These are phyloP conservation scores for Aspergillus sp. DNA, from an alignment of 2,329 filamentous ascomycete genomes.

Conservation along the genomic window DNA sequence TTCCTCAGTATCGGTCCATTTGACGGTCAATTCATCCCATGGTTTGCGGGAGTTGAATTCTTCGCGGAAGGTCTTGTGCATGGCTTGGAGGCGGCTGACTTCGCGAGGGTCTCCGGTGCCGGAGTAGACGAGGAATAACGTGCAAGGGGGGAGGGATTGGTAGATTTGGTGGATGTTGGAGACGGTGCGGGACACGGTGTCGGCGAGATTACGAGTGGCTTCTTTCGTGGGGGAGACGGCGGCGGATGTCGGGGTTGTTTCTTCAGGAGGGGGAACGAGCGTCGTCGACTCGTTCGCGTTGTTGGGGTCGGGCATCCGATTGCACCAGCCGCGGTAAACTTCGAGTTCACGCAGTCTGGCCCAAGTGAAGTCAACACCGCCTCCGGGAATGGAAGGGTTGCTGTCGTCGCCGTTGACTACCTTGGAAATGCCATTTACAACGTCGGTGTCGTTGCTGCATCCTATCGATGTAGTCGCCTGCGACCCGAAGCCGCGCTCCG, in stretches of 20 bases:
- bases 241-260: conserved; percentile 21
- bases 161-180: conserved; percentile 56
- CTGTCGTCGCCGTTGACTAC: conserved; percentile 52
- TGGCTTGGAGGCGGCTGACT: conserved; percentile 56
- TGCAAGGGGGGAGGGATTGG: conserved; percentile 59
- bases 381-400: conserved; percentile 47
- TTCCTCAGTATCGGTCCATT: conserved; percentile 67
- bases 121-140: conserved; percentile 64
- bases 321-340: conserved; percentile 62
- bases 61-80: conserved; percentile 58
- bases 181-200: conserved; percentile 54
- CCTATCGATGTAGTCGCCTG: conserved; percentile 59
- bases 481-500: conserved; percentile 61
- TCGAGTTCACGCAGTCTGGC: conserved; percentile 64
- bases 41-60: conserved; percentile 61
- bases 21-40: conserved; percentile 64
- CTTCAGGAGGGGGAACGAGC: conserved; percentile 29
- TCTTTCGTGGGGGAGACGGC: background rate
- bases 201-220: conserved; percentile 37
- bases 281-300: conserved; percentile 43
- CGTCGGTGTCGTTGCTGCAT: conserved; percentile 59
- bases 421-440: conserved; percentile 59
- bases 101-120: conserved; percentile 65
- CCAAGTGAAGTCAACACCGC: conserved; percentile 65
- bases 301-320: conserved; percentile 49